Evolutionary conservation across 2,329 filamentous ascomycete species (phyloP).

Genomic region (Boeremia exigua): DNA sequence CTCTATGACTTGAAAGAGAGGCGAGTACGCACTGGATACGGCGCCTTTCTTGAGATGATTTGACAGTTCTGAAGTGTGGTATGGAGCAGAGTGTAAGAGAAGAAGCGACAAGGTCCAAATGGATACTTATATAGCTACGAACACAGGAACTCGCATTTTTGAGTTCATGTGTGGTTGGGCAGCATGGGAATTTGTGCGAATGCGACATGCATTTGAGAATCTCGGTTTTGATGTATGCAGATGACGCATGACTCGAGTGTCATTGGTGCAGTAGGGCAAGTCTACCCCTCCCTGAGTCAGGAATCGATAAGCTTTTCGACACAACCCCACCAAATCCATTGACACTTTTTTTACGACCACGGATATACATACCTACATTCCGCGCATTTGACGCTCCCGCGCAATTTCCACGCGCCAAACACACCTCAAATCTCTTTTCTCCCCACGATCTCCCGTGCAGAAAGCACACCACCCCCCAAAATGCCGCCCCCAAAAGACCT

Average conservation of each 20-base stretch:
- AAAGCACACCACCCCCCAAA: not conserved
- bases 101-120: no score
- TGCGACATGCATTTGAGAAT: no score
- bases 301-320: slow-evolving; percentile 16
- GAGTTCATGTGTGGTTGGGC: no score
- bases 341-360: slow-evolving; percentile 1
- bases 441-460: not conserved
- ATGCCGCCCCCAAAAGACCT: slow-evolving; percentile 30
- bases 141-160: no score
- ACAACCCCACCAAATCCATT: slow-evolving; percentile 7
- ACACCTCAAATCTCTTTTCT: not conserved
- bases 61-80: no score
- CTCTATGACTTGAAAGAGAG: no score
- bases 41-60: no score
- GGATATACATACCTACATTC: not conserved
- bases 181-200: no score
- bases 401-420: not conserved
- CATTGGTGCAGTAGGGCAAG: not conserved
- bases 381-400: not conserved
- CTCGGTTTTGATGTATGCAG: no score
- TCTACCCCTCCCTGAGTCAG: not conserved
- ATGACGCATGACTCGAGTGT: not conserved
- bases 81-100: no score
- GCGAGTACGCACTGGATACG: no score
- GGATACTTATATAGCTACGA: no score